Evolutionary conservation across 148 eudicot species (phyloP), one percentile per base, ranked within the genome.

Genomic region (Chenopodium berlandieri): DNA sequence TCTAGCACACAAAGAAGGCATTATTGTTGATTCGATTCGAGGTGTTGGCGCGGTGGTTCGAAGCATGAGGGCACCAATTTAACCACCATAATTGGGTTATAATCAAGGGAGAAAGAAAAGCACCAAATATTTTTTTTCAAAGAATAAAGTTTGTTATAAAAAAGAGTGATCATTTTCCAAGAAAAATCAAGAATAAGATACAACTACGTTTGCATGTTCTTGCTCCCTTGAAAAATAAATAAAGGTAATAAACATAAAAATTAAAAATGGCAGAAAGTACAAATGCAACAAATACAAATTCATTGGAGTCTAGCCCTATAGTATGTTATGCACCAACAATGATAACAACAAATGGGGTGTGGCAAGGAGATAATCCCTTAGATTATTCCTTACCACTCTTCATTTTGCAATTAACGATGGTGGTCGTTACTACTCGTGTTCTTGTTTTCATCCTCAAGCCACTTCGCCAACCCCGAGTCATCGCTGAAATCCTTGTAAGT

Each of bases 301-400:
- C 64, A 8, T 1, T 2, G 13, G 81, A 72, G 2, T 0, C 63
- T 1, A 78, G 22, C 37, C 76, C 87, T 19, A 85, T 91, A 32
- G 88, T 91, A 56, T 91, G 93, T 31, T 91, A 91, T 79, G 89
- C 90, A 32, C 93, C 93, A 0, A 91, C 88, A 9, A 89, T 91
- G 93, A 91, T 91, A 73, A 91, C 93, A 78, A 91, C 94, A 8
- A 91, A 93, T 70, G 97, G 97, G 73, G 86, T 91, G 9, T 93
- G 92, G 88, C 97, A 93, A 85, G 93, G 93, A 23, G 92, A 91
- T 74, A 87, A 88, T 84, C 97, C 97, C 52, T 88, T 93, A 44
- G 86, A 90, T 50, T 91, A 87, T 78, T 90, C 97, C 4, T 88
- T 93, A 62, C 93, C 95, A 4, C 91, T 93, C 31, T 83, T 93